Evolutionary conservation across 1,284 basidiomycete species (phyloP).

Genomic region (Boletus coffeatus): DNA sequence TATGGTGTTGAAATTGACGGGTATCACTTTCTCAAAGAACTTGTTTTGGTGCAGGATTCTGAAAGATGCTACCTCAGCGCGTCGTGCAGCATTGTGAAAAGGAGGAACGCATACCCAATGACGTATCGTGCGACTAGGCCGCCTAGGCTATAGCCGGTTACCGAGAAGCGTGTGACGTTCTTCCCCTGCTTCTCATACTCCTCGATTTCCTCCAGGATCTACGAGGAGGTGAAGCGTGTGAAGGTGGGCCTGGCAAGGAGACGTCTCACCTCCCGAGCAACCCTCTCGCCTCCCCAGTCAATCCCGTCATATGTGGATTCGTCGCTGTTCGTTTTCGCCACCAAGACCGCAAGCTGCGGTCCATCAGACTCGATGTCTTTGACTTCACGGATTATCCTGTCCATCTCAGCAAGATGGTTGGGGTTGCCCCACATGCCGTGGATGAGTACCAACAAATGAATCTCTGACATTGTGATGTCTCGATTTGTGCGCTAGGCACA

Average conservation of each 20-base stretch:
- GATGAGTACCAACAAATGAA: slow-evolving; percentile 66
- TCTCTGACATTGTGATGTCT: slow-evolving; percentile 21
- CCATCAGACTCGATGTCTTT: slow-evolving; percentile 18
- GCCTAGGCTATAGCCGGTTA: slow-evolving; percentile 78
- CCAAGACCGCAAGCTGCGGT: slow-evolving; percentile 43
- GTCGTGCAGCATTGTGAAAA: not conserved
- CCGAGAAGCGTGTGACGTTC: slow-evolving; percentile 60
- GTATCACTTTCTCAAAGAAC: slow-evolving; percentile 64
- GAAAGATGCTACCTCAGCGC: slow-evolving; percentile 4
- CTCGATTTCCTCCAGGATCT: slow-evolving; percentile 51
- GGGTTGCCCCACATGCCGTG: slow-evolving; percentile 87
- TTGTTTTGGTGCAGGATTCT: slow-evolving; percentile 61
- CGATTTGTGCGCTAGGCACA: not conserved
- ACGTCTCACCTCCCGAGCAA: slow-evolving; percentile 54
- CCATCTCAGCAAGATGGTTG: slow-evolving; percentile 42
- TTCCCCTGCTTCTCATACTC: slow-evolving; percentile 47
- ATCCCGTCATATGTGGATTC: slow-evolving; percentile 70
- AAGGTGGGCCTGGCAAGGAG: not conserved
- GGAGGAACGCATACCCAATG: slow-evolving; percentile 48
- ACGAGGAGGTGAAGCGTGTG: slow-evolving; percentile 5
- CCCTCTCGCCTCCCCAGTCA: slow-evolving; percentile 68
- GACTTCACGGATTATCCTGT: slow-evolving; percentile 39
- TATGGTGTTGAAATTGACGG: slow-evolving; percentile 78
- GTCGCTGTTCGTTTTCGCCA: slow-evolving; percentile 47
- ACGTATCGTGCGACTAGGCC: slow-evolving; percentile 77